Base-by-base conservation (phyloP, 495 filamentous ascomycete species). In the Aspergillus ostianus region DNA sequence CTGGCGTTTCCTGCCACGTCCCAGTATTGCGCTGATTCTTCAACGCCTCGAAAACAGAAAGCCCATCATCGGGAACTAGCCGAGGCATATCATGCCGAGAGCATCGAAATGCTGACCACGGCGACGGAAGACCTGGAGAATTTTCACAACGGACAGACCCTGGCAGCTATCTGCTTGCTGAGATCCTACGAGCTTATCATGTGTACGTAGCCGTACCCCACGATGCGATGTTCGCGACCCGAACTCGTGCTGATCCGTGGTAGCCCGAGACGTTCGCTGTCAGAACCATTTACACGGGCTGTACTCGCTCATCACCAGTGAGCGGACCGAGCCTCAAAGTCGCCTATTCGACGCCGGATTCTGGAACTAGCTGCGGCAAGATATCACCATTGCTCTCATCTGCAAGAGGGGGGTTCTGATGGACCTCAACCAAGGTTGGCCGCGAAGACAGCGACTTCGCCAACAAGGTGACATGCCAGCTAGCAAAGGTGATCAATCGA, bases 301-400 rank as follows among this genome's bases (percentile, higher is more conserved):
- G 12, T 72, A 70, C 47, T 71, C 68, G 12, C 57, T 72, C 1
- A 17, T 70, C n/a, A 49, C 60, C 2, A 65, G 58, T 47, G 26
- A 44, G 13, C 57, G 53, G 5, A 66, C 68, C 15, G 45, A 62
- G 10, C 46, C 62, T 26, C 23, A 26, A 26, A 49, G 36, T 41
- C 67, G 63, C 9, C 62, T 76, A 6, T 46, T 68, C 27, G 63
- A 61, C 49, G 68, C 73, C 18, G 71, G 71, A 1, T 71, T 73
- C 30, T 77, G 71, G 74, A 76, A 76, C 47, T 72, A 74, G n/a
- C 65, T 77, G 3, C 64, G 73, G 0, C 72, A 76, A 63, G 70
- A 77, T 19, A 77, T 76, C 50, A 74, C 72, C 0, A 69, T 74
- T 2, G 68, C 71, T 21, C 58, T 77, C 7, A 69, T 73, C 41